Percentiles rank a stretch among this genome's conserved stretches.
These are phyloP conservation scores for Trametes coccinea DNA, from an alignment of 768 basidiomycete species.

Conservation along the genomic window DNA sequence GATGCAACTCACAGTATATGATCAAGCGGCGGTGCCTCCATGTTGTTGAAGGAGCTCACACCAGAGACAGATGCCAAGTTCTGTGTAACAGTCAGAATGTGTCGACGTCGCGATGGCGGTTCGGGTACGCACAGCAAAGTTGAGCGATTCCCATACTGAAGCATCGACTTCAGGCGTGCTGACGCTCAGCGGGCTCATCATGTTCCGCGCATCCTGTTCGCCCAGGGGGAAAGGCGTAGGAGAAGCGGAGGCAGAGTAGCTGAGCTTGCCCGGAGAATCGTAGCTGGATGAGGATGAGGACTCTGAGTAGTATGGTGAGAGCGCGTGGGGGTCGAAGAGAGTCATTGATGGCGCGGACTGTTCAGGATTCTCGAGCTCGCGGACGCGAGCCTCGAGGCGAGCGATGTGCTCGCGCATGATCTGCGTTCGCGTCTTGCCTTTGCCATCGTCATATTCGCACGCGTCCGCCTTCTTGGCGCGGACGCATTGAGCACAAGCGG, in stretches of 20 bases:
- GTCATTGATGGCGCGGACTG: slow-evolving; percentile 67
- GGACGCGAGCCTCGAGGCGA: slow-evolving; percentile 68
- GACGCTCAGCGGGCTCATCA: slow-evolving; percentile 19
- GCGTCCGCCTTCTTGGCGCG: slow-evolving; percentile 74
- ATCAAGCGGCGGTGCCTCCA: slow-evolving; percentile 42
- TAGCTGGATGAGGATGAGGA: slow-evolving; percentile 36
- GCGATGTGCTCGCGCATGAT: slow-evolving; percentile 75
- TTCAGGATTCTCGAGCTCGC: slow-evolving; percentile 76
- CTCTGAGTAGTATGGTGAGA: slow-evolving; percentile 31
- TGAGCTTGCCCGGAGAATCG: slow-evolving; percentile 34
- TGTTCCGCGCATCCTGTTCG: slow-evolving; percentile 34
- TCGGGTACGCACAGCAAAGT: slow-evolving; percentile 21
- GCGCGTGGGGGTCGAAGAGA: slow-evolving; percentile 66
- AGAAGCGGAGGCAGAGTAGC: slow-evolving; percentile 36
- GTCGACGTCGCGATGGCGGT: neutral
- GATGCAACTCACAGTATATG: slow-evolving; percentile 58
- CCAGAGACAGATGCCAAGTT: slow-evolving; percentile 22
- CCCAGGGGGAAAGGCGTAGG: slow-evolving; percentile 32
- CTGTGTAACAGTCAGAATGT: slow-evolving; percentile 15
- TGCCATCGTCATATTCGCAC: slow-evolving; percentile 85
- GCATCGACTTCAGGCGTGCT: slow-evolving; percentile 23
- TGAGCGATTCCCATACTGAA: slow-evolving; percentile 27
- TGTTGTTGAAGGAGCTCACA: slow-evolving; percentile 18
- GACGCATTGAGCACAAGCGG: slow-evolving; percentile 75
- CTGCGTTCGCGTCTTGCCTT: slow-evolving; percentile 80